Evolutionary conservation across 2,329 filamentous ascomycete species (phyloP).

Genomic region (Aspergillus pseudotamarii): DNA sequence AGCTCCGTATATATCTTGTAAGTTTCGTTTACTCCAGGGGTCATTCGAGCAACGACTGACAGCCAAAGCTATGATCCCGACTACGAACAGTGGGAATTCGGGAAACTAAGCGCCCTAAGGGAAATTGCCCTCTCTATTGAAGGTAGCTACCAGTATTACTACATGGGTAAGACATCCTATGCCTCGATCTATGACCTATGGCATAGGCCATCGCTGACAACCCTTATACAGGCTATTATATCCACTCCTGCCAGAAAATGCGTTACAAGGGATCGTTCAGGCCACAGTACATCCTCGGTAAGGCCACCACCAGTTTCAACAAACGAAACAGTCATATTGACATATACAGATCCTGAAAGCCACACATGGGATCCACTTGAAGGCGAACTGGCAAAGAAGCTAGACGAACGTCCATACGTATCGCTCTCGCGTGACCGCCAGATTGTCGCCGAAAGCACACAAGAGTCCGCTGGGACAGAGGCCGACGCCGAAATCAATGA

Average conservation of each 20-base stretch:
- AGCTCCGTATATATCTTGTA: slow-evolving; percentile 56
- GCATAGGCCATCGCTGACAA: not conserved
- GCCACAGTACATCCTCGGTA: slow-evolving; percentile 54
- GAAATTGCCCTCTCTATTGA: slow-evolving; percentile 61
- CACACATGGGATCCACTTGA: slow-evolving; percentile 49
- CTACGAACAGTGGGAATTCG: slow-evolving; percentile 63
- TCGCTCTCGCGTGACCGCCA: slow-evolving; percentile 46
- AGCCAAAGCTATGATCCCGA: slow-evolving; percentile 59
- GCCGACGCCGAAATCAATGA: slow-evolving; percentile 35
- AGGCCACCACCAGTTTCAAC: slow-evolving; percentile 11
- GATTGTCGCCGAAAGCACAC: slow-evolving; percentile 12
- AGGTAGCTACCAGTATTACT: slow-evolving; percentile 61
- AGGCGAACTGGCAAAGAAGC: slow-evolving; percentile 42
- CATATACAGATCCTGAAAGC: slow-evolving; percentile 48
- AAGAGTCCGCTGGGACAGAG: not conserved
- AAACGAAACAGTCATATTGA: not conserved
- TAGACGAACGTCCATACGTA: slow-evolving; percentile 48
- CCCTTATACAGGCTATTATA: slow-evolving; percentile 57
- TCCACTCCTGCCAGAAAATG: slow-evolving; percentile 59
- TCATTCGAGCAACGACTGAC: not conserved
- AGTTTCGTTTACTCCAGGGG: slow-evolving; percentile 14
- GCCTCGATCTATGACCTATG: not conserved
- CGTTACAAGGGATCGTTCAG: slow-evolving; percentile 52
- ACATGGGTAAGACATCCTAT: slow-evolving; percentile 57
- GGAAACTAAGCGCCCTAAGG: slow-evolving; percentile 63